Evolutionary conservation across 352 stramenopile species (phyloP), one percentile per base, ranked within the genome.

Genomic region (Phytophthora fragariaefolia): DNA sequence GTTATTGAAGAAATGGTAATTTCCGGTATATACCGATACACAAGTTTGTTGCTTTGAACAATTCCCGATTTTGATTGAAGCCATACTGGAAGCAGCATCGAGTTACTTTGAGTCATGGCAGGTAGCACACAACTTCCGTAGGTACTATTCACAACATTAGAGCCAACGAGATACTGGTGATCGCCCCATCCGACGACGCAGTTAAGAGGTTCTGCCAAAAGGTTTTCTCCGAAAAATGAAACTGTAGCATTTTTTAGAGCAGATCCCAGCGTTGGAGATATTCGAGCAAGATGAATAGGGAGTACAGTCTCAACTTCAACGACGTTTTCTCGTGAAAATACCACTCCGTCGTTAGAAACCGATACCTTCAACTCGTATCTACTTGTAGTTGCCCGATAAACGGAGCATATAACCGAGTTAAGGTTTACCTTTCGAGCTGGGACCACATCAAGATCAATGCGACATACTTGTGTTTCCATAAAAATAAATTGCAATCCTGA

Each of bases 161-260:
- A n/a, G n/a, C n/a, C 27, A 13, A 24, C 47, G 6, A 60, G 36
- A 24, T 58, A 32, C 23, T 63, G 47, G 7, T 66, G 38, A 17
- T 57, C 52, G n/a, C 75, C 56, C 73, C 70, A 87, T 15, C 79
- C 79, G 58, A 81, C 73, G 6, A 78, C 40, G 26, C 77, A 90
- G 15, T 77, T 61, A 24, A 73, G 28, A 24, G 26, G 24, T 13
- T 51, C 59, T 48, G 23, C 20, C 24, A 45, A n/a, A 15, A 79
- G 64, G 30, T 54, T 34, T 5, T 40, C 23, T 6, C 76, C 76
- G 20, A 62, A 45, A 1, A 85, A 18, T 9, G 46, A 55, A 32
- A 85, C 54, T 22, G 9, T 66, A 9, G 48, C 70, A 3, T 66
- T 52, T 6, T 51, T 56, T 42, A 38, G 32, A 50, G 62, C 30